Evolutionary conservation across 1,284 basidiomycete genomes (phyloP), one percentile per base, ranked within the genome.

Genomic region (Sporisorium graminicola): DNA sequence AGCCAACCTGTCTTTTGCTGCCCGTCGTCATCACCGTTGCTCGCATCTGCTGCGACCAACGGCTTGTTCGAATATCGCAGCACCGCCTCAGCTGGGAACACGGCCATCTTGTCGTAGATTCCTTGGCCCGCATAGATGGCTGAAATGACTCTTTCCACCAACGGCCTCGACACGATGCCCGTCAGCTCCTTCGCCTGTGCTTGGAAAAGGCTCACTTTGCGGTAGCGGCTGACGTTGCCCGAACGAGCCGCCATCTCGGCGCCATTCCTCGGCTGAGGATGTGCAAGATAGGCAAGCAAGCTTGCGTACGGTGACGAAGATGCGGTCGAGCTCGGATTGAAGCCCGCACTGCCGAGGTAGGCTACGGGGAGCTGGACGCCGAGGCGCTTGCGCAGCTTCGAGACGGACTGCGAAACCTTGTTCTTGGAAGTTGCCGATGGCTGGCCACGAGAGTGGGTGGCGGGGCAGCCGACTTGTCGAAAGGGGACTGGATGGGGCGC

Each of bases 11-110:
- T 18, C 33, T 59, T 64, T 18, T 33, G 50, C 31, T 69, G 53
- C 14, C 31, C 57, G 18, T 3, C 42, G 5, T 58, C 7, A 5
- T 27, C 27, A 50, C 49, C 50, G 35, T 24, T 16, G 22, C 14
- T 29, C 13, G n/a, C 40, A 20, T 56, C 59, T 1, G 24, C 1
- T 12, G 49, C 18, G 22, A 20, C 12, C 14, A 49, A 27, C 2
- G 16, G 1, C 37, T 53, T 59, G 31, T 22, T 49, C 52, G 59
- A 65, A 22, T 72, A 73, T 5, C 54, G n/a, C 7, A 77, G 60
- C n/a, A 77, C 69, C 3, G 74, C 70, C 42, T 65, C 61, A 22
- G 58, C 54, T 2, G 69, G 69, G 31, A 73, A 77, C 16, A 73
- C 24, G 1, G 69, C 70, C 59, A 65, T 58, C 14, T 18, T 33